Conservation (phyloP, 2,329 filamentous ascomycete genomes). For the Verticillium longisporum region DNA sequence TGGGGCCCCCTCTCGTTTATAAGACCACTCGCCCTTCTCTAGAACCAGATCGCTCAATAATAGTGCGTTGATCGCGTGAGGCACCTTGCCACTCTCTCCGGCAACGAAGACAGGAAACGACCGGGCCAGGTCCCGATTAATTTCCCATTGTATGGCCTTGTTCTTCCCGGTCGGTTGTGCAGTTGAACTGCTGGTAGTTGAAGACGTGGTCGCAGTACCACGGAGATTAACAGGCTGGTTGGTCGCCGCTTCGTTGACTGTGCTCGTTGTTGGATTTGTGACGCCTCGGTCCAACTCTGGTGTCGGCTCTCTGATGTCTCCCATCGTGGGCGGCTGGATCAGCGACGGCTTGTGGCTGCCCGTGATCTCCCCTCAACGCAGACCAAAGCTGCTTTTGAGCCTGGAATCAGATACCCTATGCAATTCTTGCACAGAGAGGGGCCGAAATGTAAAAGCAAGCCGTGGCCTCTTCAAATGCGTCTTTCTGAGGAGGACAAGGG, state of each 20-base stretch:
- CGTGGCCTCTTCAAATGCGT: background rate
- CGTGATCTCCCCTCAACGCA: background rate
- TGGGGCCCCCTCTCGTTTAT: background rate
- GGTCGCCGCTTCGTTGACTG: background rate
- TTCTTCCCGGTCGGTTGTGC: background rate
- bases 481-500: background rate
- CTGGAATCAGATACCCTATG: background rate
- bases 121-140: background rate
- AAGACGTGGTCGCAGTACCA: background rate
- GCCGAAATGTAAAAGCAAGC: background rate
- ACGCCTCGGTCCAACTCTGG: too few relatives aligned
- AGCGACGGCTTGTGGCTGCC: background rate
- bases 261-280: too few relatives aligned
- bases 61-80: background rate
- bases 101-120: background rate
- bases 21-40: background rate
- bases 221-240: background rate
- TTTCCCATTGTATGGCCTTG: background rate
- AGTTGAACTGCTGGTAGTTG: background rate
- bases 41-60: background rate
- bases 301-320: too few relatives aligned
- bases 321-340: background rate
- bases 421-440: background rate
- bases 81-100: background rate
- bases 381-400: background rate